Evolutionary conservation across 257 asterid species (phyloP).

Genomic region (Nicotiana obtusifolia): DNA sequence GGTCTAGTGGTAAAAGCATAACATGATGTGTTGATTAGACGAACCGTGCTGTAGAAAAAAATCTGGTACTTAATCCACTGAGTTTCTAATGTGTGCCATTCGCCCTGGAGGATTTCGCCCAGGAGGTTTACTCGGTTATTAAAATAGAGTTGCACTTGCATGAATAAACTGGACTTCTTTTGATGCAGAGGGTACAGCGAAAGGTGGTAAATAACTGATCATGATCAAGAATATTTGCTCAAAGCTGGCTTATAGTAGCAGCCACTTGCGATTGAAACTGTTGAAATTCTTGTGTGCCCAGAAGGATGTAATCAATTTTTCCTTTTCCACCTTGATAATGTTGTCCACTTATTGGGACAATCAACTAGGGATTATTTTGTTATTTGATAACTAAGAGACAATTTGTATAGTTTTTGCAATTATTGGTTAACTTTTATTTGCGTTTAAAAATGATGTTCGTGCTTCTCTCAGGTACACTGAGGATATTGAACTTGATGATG

Average conservation of each 20-base stretch:
- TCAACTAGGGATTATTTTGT: neutral
- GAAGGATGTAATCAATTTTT: neutral
- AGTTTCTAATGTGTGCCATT: too few relatives aligned
- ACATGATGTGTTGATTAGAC: too few relatives aligned
- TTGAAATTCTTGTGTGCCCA: neutral
- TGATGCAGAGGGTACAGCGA: neutral
- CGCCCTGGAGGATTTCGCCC: too few relatives aligned
- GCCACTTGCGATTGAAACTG: neutral
- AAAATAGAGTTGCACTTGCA: neutral
- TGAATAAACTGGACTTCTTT: neutral
- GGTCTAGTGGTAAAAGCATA: too few relatives aligned
- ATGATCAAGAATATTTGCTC: neutral
- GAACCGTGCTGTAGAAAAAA: too few relatives aligned
- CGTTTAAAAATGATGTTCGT: neutral
- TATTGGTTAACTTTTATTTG: neutral
- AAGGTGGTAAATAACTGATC: neutral
- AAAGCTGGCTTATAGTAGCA: neutral
- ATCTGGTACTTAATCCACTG: too few relatives aligned
- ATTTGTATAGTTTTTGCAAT: neutral
- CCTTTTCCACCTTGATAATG: neutral
- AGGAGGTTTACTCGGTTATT: too few relatives aligned
- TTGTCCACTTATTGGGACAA: neutral
- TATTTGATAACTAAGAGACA: neutral
- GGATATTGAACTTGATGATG: constrained; percentile 99
- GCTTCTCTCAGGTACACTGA: constrained; percentile 66